Percentiles rank a stretch among this genome's conserved stretches.
Conservation (phyloP, 108 stramenopile genomes). For the Epithemia pelagica region DNA sequence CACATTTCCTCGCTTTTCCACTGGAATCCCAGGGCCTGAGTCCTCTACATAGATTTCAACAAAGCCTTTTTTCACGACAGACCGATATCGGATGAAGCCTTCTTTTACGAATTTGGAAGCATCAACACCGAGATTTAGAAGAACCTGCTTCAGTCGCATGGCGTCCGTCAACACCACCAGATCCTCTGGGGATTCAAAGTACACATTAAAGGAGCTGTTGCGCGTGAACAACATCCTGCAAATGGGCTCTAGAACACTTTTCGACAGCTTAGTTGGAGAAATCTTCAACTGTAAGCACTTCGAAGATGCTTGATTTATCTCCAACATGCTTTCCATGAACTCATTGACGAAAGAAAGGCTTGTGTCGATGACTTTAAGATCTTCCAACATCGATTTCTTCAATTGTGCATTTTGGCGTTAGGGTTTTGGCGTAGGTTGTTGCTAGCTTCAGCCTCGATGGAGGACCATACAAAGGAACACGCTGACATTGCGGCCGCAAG, state of each 20-base stretch:
- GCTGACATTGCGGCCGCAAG: conserved; percentile 48
- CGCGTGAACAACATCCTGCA: not conserved
- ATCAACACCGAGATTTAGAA: conserved; percentile 22
- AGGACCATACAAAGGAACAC: conserved; percentile 29
- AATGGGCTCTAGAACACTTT: not conserved
- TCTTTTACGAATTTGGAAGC: conserved; percentile 22
- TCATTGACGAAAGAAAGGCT: not conserved
- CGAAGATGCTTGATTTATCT: not conserved
- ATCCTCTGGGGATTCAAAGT: conserved; percentile 7
- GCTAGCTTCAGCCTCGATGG: too few relatives aligned
- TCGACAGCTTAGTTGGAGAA: not conserved
- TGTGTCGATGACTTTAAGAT: not conserved
- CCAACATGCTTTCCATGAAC: conserved; percentile 1
- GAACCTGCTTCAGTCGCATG: conserved; percentile 23
- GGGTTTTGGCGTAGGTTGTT: too few relatives aligned
- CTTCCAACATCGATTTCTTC: not conserved
- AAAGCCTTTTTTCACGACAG: not conserved
- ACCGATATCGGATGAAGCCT: conserved; percentile 28
- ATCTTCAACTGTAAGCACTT: not conserved
- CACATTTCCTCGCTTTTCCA: conserved; percentile 9
- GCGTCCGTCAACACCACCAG: conserved; percentile 16
- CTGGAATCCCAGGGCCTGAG: conserved; percentile 35
- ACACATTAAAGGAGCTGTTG: not conserved
- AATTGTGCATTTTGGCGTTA: too few relatives aligned
- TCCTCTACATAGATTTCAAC: conserved; percentile 27